Conservation (phyloP, 2,329 filamentous ascomycete genomes). For the Cyphellophora europaea region DNA sequence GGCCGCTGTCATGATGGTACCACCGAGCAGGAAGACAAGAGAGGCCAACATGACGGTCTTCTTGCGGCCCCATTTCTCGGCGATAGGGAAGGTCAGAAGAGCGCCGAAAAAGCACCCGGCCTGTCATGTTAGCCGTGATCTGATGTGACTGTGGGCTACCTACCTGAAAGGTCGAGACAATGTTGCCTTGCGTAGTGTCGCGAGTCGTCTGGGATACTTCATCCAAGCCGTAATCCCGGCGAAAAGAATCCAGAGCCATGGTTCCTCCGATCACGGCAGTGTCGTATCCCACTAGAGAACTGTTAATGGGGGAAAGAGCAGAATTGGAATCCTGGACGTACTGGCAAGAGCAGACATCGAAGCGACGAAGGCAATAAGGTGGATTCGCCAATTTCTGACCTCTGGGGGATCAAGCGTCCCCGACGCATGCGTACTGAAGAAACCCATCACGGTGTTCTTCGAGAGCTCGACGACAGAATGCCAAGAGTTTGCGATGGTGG, state of each 20-base stretch:
- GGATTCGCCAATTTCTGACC: conserved; percentile 20
- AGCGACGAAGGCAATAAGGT: conserved; percentile 13
- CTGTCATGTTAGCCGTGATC: too few species aligned
- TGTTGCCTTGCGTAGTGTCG: conserved; percentile 9
- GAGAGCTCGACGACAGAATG: too few species aligned
- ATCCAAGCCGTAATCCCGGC: conserved; percentile 22
- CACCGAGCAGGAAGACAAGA: neutral
- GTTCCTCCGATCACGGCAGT: conserved; percentile 26
- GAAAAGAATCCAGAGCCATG: conserved; percentile 27
- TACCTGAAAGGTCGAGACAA: conserved; percentile 6
- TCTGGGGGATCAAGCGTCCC: conserved; percentile 17
- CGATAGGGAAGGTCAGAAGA: conserved; percentile 17
- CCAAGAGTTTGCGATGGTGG: too few species aligned
- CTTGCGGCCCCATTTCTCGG: neutral
- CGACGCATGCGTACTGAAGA: conserved; percentile 12
- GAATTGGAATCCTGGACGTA: conserved; percentile 1
- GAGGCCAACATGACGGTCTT: neutral
- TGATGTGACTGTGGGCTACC: too few species aligned
- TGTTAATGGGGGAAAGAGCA: neutral
- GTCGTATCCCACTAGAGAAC: conserved; percentile 9
- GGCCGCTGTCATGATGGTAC: neutral
- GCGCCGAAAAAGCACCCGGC: conserved; percentile 29
- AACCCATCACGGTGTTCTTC: conserved; percentile 12
- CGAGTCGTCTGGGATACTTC: conserved; percentile 1
- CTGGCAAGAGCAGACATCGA: conserved; percentile 10